Evolutionary conservation across 1,139 yeast species (phyloP).

Genomic region (Blastobotrys serpentis): DNA sequence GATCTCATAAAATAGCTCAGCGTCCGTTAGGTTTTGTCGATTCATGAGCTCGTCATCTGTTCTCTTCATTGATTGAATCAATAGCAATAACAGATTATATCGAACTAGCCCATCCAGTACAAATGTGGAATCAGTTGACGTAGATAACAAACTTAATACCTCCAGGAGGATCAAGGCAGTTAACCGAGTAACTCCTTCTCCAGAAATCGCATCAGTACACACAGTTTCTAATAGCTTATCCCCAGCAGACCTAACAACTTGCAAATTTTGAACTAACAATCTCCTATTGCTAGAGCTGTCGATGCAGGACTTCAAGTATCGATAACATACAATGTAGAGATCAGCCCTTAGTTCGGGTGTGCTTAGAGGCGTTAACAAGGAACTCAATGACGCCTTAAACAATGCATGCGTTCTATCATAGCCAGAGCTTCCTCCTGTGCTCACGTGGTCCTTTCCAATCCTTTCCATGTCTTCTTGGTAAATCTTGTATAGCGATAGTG

Average conservation of each 20-base stretch:
- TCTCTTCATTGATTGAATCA: slow-evolving; percentile 66
- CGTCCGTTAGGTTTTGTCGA: slow-evolving; percentile 21
- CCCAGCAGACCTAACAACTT: slow-evolving; percentile 57
- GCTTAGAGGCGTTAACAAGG: slow-evolving; percentile 67
- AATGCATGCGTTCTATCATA: slow-evolving; percentile 60
- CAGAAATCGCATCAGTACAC: slow-evolving; percentile 74
- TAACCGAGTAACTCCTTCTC: slow-evolving; percentile 76
- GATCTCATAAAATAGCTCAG: slow-evolving; percentile 56
- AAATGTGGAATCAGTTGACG: slow-evolving; percentile 50
- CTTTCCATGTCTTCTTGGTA: slow-evolving; percentile 49
- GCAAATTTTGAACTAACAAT: slow-evolving; percentile 48
- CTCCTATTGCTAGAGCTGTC: slow-evolving; percentile 40
- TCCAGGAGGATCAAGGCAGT: slow-evolving; percentile 75
- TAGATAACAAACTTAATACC: slow-evolving; percentile 60
- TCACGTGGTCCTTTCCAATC: slow-evolving; percentile 35
- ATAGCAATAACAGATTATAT: slow-evolving; percentile 61
- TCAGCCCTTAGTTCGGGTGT: slow-evolving; percentile 72
- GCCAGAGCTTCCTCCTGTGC: slow-evolving; percentile 36
- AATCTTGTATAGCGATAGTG: slow-evolving; percentile 66
- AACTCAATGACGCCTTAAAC: slow-evolving; percentile 70
- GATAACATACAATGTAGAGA: slow-evolving; percentile 69
- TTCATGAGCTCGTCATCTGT: slow-evolving; percentile 59
- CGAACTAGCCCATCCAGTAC: slow-evolving; percentile 61
- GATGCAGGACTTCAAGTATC: slow-evolving; percentile 46
- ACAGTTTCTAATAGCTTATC: slow-evolving; percentile 61